Evolutionary conservation across 805 yeast species (phyloP).

Genomic region (Metschnikowia kunwiensis): DNA sequence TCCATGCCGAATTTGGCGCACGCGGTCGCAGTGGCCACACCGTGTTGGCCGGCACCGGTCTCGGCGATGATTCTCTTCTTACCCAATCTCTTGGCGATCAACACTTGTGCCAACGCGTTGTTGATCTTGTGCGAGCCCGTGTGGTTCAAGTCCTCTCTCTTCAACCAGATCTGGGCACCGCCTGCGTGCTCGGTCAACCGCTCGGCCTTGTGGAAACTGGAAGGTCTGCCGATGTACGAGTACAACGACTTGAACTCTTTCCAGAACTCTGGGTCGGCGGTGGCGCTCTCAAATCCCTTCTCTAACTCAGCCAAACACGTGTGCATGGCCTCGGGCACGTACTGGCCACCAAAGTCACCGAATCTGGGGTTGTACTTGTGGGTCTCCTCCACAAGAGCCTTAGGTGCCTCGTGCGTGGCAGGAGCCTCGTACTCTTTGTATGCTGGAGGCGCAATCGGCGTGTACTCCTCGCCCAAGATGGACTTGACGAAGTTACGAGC

Average conservation of each 20-base stretch:
- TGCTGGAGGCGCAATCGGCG: conserved; percentile 27
- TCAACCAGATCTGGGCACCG: conserved; percentile 92
- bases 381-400: conserved; percentile 45
- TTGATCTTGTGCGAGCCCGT: conserved; percentile 88
- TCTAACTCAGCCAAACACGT: conserved; percentile 89
- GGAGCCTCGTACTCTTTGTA: conserved; percentile 19
- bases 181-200: conserved; percentile 87
- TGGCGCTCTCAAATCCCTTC: conserved; percentile 79
- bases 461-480: conserved; percentile 58
- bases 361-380: conserved; percentile 75
- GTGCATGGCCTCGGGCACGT: conserved; percentile 94
- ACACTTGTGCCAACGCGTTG: conserved; percentile 78
- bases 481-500: conserved; percentile 67
- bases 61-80: conserved; percentile 78
- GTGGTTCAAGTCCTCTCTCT: conserved; percentile 93
- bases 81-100: conserved; percentile 76
- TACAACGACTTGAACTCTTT: conserved; percentile 80
- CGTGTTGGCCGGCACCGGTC: conserved; percentile 93
- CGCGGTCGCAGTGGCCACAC: conserved; percentile 91
- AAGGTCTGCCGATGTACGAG: conserved; percentile 95
- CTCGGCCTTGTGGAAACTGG: conserved; percentile 86
- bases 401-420: conserved; percentile 28
- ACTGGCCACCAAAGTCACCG: conserved; percentile 98
- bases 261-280: conserved; percentile 92
- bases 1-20: conserved; percentile 89